Conservation (phyloP, 768 basidiomycete genomes). For the Russula sp. region DNA sequence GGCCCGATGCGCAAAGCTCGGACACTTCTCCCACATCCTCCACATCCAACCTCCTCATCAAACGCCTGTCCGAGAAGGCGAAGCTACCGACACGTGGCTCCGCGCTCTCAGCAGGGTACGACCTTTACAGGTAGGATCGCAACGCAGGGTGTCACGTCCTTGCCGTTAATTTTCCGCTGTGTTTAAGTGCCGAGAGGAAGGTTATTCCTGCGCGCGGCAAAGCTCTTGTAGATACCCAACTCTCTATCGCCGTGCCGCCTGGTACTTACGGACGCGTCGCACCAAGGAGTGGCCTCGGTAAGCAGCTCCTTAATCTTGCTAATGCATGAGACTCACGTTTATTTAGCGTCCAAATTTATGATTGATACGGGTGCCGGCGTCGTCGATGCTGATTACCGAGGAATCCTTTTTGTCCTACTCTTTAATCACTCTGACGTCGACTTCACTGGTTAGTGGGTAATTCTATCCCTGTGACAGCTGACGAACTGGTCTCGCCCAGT, state of each 20-base stretch:
- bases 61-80: constrained; percentile 77
- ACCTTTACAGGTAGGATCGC: constrained; percentile 78
- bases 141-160: not conserved
- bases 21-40: constrained; percentile 37
- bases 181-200: constrained; percentile 73
- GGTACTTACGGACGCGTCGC: constrained; percentile 97
- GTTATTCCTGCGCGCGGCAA: constrained; percentile 84
- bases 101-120: constrained; percentile 85
- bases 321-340: not conserved
- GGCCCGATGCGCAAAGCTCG: constrained; percentile 27
- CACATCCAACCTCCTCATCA: constrained; percentile 62
- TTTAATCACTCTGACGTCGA: constrained; percentile 91
- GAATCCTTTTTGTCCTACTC: constrained; percentile 82
- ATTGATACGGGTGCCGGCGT: constrained; percentile 98
- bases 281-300: constrained; percentile 91
- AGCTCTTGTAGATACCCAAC: constrained; percentile 83
- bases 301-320: not conserved
- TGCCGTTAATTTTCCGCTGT: not conserved
- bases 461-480: not conserved
- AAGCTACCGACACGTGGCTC: constrained; percentile 84
- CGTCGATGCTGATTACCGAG: constrained; percentile 94
- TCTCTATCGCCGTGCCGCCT: constrained; percentile 88
- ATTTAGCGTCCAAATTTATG: constrained; percentile 88
- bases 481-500: constrained; percentile 42
- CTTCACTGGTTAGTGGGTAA: constrained; percentile 57